phyloP scores from a whole-genome alignment of 2,329 filamentous ascomycete genomes.

The Talaromyces islandicus region DNA sequence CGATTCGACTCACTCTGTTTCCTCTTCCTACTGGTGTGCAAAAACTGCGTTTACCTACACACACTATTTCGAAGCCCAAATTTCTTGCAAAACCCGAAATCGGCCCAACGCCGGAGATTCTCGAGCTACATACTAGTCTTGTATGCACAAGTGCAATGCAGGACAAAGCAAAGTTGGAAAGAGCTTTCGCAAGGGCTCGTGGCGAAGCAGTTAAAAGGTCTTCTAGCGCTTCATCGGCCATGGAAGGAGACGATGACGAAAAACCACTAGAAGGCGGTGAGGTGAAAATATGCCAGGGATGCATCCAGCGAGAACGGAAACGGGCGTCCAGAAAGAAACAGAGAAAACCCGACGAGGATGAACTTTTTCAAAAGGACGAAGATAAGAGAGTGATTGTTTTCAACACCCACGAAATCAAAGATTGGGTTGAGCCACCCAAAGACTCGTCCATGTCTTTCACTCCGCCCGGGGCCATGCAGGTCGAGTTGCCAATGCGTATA shows the following conservation, averaged over 20 bases:
- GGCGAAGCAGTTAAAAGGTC: slow-evolving; percentile 28
- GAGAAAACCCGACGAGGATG: slow-evolving; percentile 88
- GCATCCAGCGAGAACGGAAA: slow-evolving; percentile 86
- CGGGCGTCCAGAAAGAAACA: slow-evolving; percentile 86
- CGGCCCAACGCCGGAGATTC: slow-evolving; percentile 62
- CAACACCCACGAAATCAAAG: slow-evolving; percentile 80
- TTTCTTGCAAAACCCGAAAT: slow-evolving; percentile 68
- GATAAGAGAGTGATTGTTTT: slow-evolving; percentile 80
- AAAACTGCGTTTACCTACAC: slow-evolving; percentile 76
- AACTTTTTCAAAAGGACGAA: slow-evolving; percentile 77
- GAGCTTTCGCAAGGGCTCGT: slow-evolving; percentile 58
- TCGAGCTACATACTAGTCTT: slow-evolving; percentile 73
- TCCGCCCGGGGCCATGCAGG: slow-evolving; percentile 61
- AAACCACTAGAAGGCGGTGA: slow-evolving; percentile 85
- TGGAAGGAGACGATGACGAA: slow-evolving; percentile 58
- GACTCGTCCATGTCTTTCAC: slow-evolving; percentile 38
- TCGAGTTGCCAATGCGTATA: slow-evolving; percentile 89
- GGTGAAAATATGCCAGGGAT: slow-evolving; percentile 85
- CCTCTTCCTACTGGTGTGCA: slow-evolving; percentile 69
- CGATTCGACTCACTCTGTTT: slow-evolving; percentile 72
- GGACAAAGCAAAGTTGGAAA: slow-evolving; percentile 58
- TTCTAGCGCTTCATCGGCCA: slow-evolving; percentile 33
- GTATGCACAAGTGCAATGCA: slow-evolving; percentile 92
- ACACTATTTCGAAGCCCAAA: slow-evolving; percentile 94
- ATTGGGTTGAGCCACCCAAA: slow-evolving; percentile 64